Evolutionary conservation across 1,139 yeast species (phyloP), one percentile per base, ranked within the genome.

Genomic region (Saccharomyces hybrid): DNA sequence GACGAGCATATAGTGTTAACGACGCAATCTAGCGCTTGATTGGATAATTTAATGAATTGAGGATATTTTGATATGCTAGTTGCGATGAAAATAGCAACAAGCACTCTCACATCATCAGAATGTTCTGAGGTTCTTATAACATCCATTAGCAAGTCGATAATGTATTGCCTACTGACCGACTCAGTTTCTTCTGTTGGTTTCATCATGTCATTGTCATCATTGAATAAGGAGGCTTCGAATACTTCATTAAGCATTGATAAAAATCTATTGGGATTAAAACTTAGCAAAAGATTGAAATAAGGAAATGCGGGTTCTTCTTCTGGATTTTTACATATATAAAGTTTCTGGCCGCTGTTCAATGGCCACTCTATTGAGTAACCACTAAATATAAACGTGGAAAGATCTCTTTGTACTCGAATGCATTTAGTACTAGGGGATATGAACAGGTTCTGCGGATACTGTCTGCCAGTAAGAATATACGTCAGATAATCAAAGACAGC

Each of bases 41-140:
- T 91, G 0, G 91, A 80, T 2, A 89, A 70, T 46, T 88, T 74
- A 13, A 90, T 76, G 59, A 85, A 89, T 67, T 90, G 96, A 2
- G 82, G 75, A 65, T 85, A 90, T 66, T 89, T 89, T 2, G 96
- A 84, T 58, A 84, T 82, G 64, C 87, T 88, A 53, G 91, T 67
- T 0, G 89, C 87, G 31, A 90, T 72, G 63, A 90, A 90, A 5
- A 88, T 78, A n/a, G 87, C 77, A 54, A 88, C 69, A 55, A 77
- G 77, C 23, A 64, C 61, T 11, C 14, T 38, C 14, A 61, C 53
- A 48, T 66, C 71, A 51, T 49, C 53, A 29, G 46, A 55, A 32
- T 56, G 31, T 5, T 47, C 49, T 38, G 55, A 48, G 26, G 44
- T 50, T 56, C 64, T 48, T 54, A 63, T 46, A 6, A 61, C 54